Percentiles rank a stretch among this genome's conserved stretches.
Conservation (phyloP, 2,329 filamentous ascomycete genomes). For the Colletotrichum sp. region DNA sequence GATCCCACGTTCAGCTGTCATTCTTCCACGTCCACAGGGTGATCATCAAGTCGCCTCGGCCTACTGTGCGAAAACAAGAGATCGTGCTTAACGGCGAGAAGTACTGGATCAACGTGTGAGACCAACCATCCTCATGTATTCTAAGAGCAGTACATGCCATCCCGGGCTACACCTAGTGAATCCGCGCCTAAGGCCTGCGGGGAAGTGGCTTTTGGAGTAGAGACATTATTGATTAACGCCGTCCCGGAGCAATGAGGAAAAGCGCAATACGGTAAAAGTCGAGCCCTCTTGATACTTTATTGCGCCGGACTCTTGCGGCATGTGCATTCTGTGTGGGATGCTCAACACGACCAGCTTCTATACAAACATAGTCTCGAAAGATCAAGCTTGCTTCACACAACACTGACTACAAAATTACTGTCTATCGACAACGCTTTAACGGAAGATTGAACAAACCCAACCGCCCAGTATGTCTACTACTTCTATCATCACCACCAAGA, state of each 20-base stretch:
- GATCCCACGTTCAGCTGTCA: background rate
- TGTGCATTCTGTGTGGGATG: background rate
- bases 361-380: background rate
- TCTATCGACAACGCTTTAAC: fast-evolving
- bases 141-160: background rate
- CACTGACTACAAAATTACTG: fast-evolving
- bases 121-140: background rate
- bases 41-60: background rate
- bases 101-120: background rate
- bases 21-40: background rate
- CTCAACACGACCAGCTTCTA: background rate
- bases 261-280: too few relatives aligned
- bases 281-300: background rate
- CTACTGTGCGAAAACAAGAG: background rate
- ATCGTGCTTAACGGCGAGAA: background rate
- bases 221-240: background rate
- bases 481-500: background rate
- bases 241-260: background rate
- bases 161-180: fast-evolving
- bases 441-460: background rate
- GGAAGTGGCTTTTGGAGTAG: background rate
- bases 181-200: too few relatives aligned
- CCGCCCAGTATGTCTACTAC: background rate
- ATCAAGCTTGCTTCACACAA: background rate
- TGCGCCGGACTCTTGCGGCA: background rate